Base-by-base conservation (phyloP, 2,329 filamentous ascomycete species). In the Trichoderma atroviride region DNA sequence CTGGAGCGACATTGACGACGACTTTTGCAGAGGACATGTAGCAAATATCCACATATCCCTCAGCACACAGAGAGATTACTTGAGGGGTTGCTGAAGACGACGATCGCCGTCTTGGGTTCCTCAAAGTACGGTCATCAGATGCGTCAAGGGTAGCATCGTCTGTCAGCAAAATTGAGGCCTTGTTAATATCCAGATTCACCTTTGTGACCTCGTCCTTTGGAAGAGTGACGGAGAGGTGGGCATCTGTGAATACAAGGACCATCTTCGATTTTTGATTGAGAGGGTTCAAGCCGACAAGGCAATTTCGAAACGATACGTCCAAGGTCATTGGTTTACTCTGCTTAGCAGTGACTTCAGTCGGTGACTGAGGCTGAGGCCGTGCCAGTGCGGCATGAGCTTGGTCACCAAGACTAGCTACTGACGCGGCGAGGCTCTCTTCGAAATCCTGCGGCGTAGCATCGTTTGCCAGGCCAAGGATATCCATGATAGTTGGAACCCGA, bases 11-110 rank as follows among this genome's bases (percentile, higher is more conserved):
- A 58, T 88, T 87, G 2, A 96, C 84, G 2, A 83, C 82, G 0
- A 89, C 87, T 71, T 89, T 91, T 0, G 94, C 94, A 3, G 94
- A 91, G 22, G 94, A 96, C 56, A 97, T 92, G 60, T 92, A 93
- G 74, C 92, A 94, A 40, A 99, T 89, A 55, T 93, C 91, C 7
- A 97, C 93, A 76, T 90, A 99, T 0, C 96, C 96, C 74, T 86
- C 84, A 7, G 86, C 82, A 66, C 88, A 87, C 67, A 91, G 79
- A 50, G 86, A 84, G 3, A 82, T 77, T n/a, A 88, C 83, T 74
- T 89, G 87, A 5, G 82, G 80, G 3, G 84, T 85, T 13, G 81
- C 79, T 6, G 80, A 78, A 3, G 79, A 77, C 0, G 77, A 72
- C 16, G 74, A 74, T 16, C 78, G 75, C n/a, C 73, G 74, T 22